phyloP scores from a whole-genome alignment of 169 alveolate genomes.

The Plasmodium inui region DNA sequence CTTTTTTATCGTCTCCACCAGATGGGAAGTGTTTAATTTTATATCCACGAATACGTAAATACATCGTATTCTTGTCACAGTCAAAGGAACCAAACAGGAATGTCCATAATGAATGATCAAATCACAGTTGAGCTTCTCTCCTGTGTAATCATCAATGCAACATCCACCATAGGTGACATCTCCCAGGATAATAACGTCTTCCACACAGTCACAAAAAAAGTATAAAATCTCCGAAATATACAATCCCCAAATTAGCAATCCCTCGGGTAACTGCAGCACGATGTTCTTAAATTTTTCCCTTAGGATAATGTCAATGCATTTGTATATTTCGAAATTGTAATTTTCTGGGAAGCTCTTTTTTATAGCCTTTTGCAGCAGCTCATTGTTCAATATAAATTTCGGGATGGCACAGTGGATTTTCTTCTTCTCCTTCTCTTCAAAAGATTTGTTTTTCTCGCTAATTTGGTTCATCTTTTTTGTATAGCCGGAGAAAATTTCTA shows the following conservation, averaged over 20 bases:
- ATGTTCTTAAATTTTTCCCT: slow-evolving; percentile 88
- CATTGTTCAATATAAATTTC: slow-evolving; percentile 65
- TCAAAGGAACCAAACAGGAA: slow-evolving; percentile 97
- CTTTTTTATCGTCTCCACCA: slow-evolving; percentile 88
- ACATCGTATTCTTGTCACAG: slow-evolving; percentile 85
- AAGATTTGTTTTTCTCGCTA: neutral
- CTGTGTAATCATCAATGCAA: slow-evolving; percentile 98
- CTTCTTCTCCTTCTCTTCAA: slow-evolving; percentile 11
- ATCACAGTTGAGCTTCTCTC: slow-evolving; percentile 92
- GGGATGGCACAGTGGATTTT: slow-evolving; percentile 72
- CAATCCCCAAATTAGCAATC: slow-evolving; percentile 90
- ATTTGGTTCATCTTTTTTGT: neutral
- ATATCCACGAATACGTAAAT: slow-evolving; percentile 98
- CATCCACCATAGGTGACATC: slow-evolving; percentile 99
- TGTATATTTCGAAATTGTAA: slow-evolving; percentile 96
- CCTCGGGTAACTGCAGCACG: slow-evolving; percentile 98
- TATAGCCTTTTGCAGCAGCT: slow-evolving; percentile 83
- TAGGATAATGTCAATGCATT: slow-evolving; percentile 91
- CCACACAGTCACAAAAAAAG: slow-evolving; percentile 84
- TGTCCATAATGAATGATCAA: slow-evolving; percentile 99
- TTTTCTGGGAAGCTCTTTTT: slow-evolving; percentile 92
- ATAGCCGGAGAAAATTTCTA: neutral
- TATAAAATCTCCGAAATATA: slow-evolving; percentile 93
- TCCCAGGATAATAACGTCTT: slow-evolving; percentile 81
- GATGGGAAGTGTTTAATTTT: slow-evolving; percentile 90